A percentile compares a stretch with the other conserved stretches of the same genome.
Conservation (phyloP, 2,329 filamentous ascomycete species). For the Shiraia bambusicola region DNA sequence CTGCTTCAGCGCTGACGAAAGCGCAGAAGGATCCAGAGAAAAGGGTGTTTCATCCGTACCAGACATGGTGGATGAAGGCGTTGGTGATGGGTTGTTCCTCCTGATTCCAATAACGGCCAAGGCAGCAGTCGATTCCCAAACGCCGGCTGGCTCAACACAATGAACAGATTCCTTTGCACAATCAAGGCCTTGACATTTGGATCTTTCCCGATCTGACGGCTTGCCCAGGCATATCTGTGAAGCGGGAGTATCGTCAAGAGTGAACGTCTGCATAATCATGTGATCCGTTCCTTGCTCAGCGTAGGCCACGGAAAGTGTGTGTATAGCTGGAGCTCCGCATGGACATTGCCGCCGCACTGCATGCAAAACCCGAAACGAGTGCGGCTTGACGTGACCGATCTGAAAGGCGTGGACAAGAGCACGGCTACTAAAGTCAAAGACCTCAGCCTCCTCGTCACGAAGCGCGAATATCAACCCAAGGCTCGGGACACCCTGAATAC, state of each 20-base stretch:
- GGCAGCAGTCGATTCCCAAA: slow-evolving; percentile 63
- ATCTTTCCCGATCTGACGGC: slow-evolving; percentile 33
- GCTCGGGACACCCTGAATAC: slow-evolving; percentile 60
- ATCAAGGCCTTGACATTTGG: slow-evolving; percentile 40
- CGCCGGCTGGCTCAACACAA: slow-evolving; percentile 62
- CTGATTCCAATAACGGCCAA: slow-evolving; percentile 66
- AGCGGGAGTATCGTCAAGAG: slow-evolving; percentile 55
- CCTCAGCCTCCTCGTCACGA: slow-evolving; percentile 57
- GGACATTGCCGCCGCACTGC: slow-evolving; percentile 54
- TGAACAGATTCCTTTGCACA: slow-evolving; percentile 54
- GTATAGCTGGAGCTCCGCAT: slow-evolving; percentile 59
- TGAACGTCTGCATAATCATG: slow-evolving; percentile 66
- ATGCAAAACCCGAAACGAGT: slow-evolving; percentile 63
- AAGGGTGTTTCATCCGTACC: slow-evolving; percentile 23
- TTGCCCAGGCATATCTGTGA: slow-evolving; percentile 59
- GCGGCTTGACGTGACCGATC: slow-evolving; percentile 60
- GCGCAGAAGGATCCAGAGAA: slow-evolving; percentile 11
- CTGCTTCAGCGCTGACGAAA: slow-evolving; percentile 32
- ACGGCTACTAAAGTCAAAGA: slow-evolving; percentile 61
- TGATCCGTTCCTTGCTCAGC: slow-evolving; percentile 60
- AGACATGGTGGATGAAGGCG: slow-evolving; percentile 31
- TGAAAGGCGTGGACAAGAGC: slow-evolving; percentile 63
- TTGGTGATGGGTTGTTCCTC: slow-evolving; percentile 42
- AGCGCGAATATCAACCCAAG: slow-evolving; percentile 64
- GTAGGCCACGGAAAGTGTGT: slow-evolving; percentile 66